Base-by-base conservation (phyloP, 768 basidiomycete species). In the Neoboletus subvelutipes region DNA sequence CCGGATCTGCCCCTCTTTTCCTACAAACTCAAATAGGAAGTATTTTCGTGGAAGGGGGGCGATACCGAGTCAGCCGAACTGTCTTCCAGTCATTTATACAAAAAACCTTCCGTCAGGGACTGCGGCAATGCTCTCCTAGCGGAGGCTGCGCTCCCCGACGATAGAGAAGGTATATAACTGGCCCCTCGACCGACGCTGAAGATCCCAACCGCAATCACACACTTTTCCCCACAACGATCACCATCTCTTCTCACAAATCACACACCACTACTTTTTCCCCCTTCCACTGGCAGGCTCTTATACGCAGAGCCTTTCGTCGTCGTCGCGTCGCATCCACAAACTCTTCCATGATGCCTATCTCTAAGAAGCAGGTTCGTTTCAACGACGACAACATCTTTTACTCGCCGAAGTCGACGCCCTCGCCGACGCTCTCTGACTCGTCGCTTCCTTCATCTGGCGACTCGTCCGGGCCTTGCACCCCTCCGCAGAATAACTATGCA, bases 331-430 rank as follows among this genome's bases (percentile, higher is more conserved):
- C 33, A 24, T 20, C 29, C 48, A n/a, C n/a, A n/a, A 52, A 17
- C 37, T 24, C 45, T 17, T 50, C 48, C 52, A 62, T 12, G 36
- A 72, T 72, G 71, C 54, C 71, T 2, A 18, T 2, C 3, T 6
- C 53, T 0, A 60, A 46, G 13, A 71, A 68, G 40, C 73, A 70
- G 8, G 73, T 74, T 54, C 71, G 61, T 34, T 72, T 74, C 62
- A 58, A 63, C 56, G 60, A 71, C 39, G 68, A 67, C 56, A 73
- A 73, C 55, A 64, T 68, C 55, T 68, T 70, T 31, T 72, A 71
- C 56, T 72, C 72, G 8, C 70, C 71, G 43, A 47, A 55, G 31
- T 54, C 60, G 10, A 63, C 61, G 9, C 57, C 70, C 2, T 72
- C 71, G 26, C 71, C 71, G 28, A 15, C 67, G 5, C 47, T 61